Evolutionary conservation across 768 basidiomycete species (phyloP), one percentile per base, ranked within the genome.

Genomic region (Phylloporus sp.): DNA sequence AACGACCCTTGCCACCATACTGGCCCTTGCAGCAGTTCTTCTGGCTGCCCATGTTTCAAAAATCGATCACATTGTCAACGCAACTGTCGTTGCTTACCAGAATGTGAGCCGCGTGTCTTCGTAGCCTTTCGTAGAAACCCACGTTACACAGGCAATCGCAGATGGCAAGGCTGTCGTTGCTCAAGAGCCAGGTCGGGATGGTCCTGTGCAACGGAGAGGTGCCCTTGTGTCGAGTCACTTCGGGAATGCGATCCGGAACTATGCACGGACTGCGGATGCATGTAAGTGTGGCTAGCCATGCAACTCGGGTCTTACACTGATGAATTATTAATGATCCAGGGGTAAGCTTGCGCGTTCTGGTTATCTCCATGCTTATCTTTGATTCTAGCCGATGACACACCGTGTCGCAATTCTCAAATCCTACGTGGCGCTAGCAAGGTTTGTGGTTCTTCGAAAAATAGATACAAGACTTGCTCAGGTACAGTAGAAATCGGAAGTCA

Each of bases 221-320:
- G 86, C 53, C 71, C 74, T 9, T 89, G 86, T 57, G 68, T 63
- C 39, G 61, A 54, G 18, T 66, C 71, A 0, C 57, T 66, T 9
- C 70, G 79, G 28, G 86, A 88, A 59, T 89, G 86, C 48, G 83
- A 86, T 60, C 82, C 84, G 3, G 79, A 80, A 28, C 47, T 85
- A 9, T 89, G 86, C 50, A 6, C 55, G 10, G 66, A 66, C 11
- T 84, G 84, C 57, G 65, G 69, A 50, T 69, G 74, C 44, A 72
- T 60, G 80, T 81, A 35, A 53, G 72, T 66, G 17, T 40, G 29
- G 22, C 23, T 32, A 31, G 15, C 28, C 20, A 8, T 14, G 15
- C 6, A 9, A 5, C 32, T 26, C 13, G 17, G n/a, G 9, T 22
- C 10, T 38, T 20, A 29, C 35, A 9, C 18, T 46, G 11, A 58